phyloP scores from a whole-genome alignment of 2,329 filamentous ascomycete species.

The Penicillium nordicum region DNA sequence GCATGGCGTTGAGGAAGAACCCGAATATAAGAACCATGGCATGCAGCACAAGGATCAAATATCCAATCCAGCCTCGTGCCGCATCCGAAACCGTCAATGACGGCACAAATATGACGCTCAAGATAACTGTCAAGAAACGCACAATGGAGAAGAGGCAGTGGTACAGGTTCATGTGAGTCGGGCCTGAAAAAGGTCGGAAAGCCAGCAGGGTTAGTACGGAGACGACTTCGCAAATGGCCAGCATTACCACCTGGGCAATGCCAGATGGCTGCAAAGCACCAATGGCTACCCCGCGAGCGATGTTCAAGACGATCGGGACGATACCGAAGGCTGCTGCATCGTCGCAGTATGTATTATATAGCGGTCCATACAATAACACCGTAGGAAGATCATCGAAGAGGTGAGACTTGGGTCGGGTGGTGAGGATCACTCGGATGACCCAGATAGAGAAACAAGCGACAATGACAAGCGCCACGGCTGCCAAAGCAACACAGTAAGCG shows the following conservation, averaged over 20 bases:
- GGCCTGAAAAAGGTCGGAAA: constrained; percentile 82
- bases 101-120: constrained; percentile 81
- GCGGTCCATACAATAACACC: constrained; percentile 80
- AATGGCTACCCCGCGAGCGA: constrained; percentile 83
- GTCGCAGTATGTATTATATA: constrained; percentile 98
- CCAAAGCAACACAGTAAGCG: constrained; percentile 67
- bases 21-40: constrained; percentile 81
- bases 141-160: constrained; percentile 79
- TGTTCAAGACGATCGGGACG: constrained; percentile 78
- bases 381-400: constrained; percentile 92
- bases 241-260: constrained; percentile 84
- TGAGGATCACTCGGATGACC: constrained; percentile 76
- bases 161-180: constrained; percentile 97
- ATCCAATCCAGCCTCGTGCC: constrained; percentile 90
- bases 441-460: constrained; percentile 72
- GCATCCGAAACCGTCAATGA: constrained; percentile 74
- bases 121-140: constrained; percentile 69
- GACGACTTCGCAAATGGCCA: constrained; percentile 92
- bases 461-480: constrained; percentile 68
- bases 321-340: constrained; percentile 86
- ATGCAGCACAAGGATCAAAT: constrained; percentile 83
- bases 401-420: constrained; percentile 75
- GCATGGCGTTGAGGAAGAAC: constrained; percentile 87
- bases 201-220: constrained; percentile 81
- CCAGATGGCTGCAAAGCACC: constrained; percentile 90